Evolutionary conservation across 2,329 filamentous ascomycete genomes (phyloP), one percentile per base, ranked within the genome.

Genomic region (Rhinocladiella similis): DNA sequence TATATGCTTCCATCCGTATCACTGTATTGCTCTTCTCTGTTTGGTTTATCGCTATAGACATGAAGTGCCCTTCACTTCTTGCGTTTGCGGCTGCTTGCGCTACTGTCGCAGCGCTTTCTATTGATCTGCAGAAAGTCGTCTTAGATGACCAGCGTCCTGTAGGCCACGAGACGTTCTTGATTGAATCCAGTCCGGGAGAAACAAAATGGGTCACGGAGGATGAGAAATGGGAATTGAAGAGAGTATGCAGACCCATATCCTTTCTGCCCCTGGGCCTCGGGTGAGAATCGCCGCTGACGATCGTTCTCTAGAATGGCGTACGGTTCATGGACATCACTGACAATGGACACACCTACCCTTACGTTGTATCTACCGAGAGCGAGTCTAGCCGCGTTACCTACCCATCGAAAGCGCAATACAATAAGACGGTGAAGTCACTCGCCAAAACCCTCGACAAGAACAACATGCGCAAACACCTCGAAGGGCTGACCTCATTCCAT

Each of bases 321-420:
- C 89, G 87, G 68, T 97, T 97, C 80, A 95, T 97, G 82, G 93
- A 97, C 75, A 92, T 97, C 68, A 97, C 94, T 59, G 82, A 90
- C 41, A 83, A 86, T 54, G 77, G 80, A 50, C 81, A 88, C 48
- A 81, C 89, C 60, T 89, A 88, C 57, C 67, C 78, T 19, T 53
- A 29, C 65, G 69, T 56, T 53, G 71, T 53, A 29, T 54, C 53
- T 70, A 71, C 54, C 70, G 66, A 65, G 65, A 65, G 61, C 63
- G 53, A 65, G 81, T 60, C 78, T 6, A 42, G 27, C 39, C n/a
- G 55, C 13, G 46, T 86, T 62, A 77, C 74, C 46, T 95, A 87
- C 69, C 91, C 91, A 1, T 76, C 80, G 47, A 83, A 87, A 67
- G 82, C 86, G 58, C 70, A 78, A 36, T 80, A 88, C 64, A 83